phyloP scores from a whole-genome alignment of 2,329 filamentous ascomycete genomes.

The Lecanicillium sp. region DNA sequence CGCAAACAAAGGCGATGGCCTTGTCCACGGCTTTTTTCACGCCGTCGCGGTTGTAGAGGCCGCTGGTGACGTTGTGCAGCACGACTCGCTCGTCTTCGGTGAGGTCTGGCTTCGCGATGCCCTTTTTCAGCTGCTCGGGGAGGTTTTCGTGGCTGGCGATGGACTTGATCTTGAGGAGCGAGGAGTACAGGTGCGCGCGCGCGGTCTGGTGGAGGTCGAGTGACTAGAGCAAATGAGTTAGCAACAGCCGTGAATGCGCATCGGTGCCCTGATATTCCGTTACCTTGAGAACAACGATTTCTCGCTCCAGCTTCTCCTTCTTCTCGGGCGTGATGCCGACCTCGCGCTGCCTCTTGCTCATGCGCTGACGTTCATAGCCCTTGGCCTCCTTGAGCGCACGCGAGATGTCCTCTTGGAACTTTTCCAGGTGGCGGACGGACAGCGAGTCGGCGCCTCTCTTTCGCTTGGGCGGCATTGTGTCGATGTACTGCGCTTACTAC shows the following conservation, averaged over 20 bases:
- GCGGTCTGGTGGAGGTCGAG: slow-evolving; percentile 54
- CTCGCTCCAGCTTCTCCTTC: slow-evolving; percentile 55
- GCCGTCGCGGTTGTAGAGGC: slow-evolving; percentile 45
- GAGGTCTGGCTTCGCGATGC: slow-evolving; percentile 44
- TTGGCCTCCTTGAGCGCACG: slow-evolving; percentile 67
- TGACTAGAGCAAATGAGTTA: slow-evolving; percentile 32
- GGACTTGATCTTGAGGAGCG: slow-evolving; percentile 47
- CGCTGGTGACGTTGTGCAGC: slow-evolving; percentile 55
- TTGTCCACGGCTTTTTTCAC: slow-evolving; percentile 45
- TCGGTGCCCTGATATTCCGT: too few relatives aligned
- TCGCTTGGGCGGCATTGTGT: slow-evolving; percentile 49
- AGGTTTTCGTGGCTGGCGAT: slow-evolving; percentile 46
- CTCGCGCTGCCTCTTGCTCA: slow-evolving; percentile 53
- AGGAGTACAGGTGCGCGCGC: slow-evolving; percentile 49
- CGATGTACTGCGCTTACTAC: too few relatives aligned
- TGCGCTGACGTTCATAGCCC: slow-evolving; percentile 72
- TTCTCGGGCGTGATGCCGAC: slow-evolving; percentile 41
- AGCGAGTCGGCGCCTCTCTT: slow-evolving; percentile 43
- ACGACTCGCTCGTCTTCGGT: slow-evolving; percentile 45
- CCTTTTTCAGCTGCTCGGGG: slow-evolving; percentile 41
- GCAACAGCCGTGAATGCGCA: too few relatives aligned
- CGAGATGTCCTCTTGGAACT: slow-evolving; percentile 54
- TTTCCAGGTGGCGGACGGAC: slow-evolving; percentile 45
- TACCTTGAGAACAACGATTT: slow-evolving; percentile 51
- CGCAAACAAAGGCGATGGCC: slow-evolving; percentile 44